Conservation (phyloP, 768 basidiomycete species). For the Tephrocybe sp. region DNA sequence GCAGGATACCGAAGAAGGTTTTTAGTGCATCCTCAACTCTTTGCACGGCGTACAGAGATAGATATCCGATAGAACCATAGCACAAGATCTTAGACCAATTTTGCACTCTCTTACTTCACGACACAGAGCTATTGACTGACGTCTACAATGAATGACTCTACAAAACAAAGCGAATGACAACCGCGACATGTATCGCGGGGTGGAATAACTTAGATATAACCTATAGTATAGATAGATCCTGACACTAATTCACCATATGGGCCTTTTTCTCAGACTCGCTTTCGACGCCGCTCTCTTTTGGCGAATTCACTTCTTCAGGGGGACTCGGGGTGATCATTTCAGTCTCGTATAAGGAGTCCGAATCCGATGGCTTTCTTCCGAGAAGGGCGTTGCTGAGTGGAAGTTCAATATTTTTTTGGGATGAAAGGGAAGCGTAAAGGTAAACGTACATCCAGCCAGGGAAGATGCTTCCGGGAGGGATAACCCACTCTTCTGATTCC, state of each 20-base stretch:
- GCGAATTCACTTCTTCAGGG: background rate
- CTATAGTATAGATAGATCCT: too few relatives aligned
- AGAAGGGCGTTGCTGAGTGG: background rate
- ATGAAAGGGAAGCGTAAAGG: background rate
- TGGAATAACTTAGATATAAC: too few relatives aligned
- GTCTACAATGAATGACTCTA: too few relatives aligned
- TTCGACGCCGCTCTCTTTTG: background rate
- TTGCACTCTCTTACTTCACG: too few relatives aligned
- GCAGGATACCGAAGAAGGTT: too few relatives aligned
- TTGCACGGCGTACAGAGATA: too few relatives aligned
- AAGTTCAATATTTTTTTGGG: background rate
- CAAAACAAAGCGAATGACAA: too few relatives aligned
- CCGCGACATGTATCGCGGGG: too few relatives aligned
- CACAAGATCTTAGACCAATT: too few relatives aligned
- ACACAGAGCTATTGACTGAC: too few relatives aligned
- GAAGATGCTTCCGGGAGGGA: slow-evolving; percentile 68
- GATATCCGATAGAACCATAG: too few relatives aligned
- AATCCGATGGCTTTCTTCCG: background rate
- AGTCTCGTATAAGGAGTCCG: background rate
- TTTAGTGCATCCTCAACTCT: too few relatives aligned
- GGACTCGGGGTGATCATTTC: background rate
- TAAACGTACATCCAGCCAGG: slow-evolving; percentile 64
- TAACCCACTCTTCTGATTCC: slow-evolving; percentile 61
- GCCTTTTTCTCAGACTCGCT: slow-evolving; percentile 2
- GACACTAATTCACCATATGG: background rate